A percentile compares a stretch with the other conserved stretches of the same genome.
phyloP scores from a whole-genome alignment of 2,329 filamentous ascomycete species.

The Zelopaecilomyces penicillatus region DNA sequence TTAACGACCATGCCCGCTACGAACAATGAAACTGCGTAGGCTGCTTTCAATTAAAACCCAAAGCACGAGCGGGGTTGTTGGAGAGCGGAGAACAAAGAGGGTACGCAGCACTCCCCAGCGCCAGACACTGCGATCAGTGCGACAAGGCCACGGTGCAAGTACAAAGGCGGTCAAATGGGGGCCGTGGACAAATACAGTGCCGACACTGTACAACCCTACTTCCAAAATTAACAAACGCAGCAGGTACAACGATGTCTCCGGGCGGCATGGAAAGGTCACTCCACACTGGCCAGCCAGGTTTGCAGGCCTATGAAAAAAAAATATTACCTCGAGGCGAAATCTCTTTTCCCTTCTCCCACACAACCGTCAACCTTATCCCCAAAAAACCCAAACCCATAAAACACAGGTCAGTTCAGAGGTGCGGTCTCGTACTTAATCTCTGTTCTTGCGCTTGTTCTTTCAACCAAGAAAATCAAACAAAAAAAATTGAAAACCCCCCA shows the following conservation, averaged over 20 bases:
- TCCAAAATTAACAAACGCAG: neutral
- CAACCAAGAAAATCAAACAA: constrained; percentile 47
- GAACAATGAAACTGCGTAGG: too few relatives aligned
- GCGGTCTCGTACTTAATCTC: constrained; percentile 51
- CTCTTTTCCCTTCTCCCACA: constrained; percentile 34
- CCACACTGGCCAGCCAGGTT: constrained; percentile 13
- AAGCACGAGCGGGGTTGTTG: too few relatives aligned
- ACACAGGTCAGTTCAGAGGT: constrained; percentile 46
- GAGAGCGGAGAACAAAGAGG: too few relatives aligned
- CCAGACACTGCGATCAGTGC: too few relatives aligned
- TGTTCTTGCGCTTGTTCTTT: constrained; percentile 49
- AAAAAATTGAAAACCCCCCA: constrained; percentile 51
- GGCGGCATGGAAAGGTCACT: constrained; percentile 14
- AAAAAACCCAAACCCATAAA: constrained; percentile 34
- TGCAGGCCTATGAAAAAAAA: constrained; percentile 18
- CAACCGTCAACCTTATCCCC: constrained; percentile 43
- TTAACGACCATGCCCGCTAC: too few relatives aligned
- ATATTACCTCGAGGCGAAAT: constrained; percentile 29
- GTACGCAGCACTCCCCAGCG: too few relatives aligned
- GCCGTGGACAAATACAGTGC: constrained; percentile 1
- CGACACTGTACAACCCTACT: constrained; percentile 7
- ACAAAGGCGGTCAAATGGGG: neutral
- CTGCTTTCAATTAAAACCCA: too few relatives aligned
- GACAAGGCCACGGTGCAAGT: too few relatives aligned
- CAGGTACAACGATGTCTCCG: constrained; percentile 8